Conservation (phyloP, 106 monocot species). For the Xerophyta viscosa region DNA sequence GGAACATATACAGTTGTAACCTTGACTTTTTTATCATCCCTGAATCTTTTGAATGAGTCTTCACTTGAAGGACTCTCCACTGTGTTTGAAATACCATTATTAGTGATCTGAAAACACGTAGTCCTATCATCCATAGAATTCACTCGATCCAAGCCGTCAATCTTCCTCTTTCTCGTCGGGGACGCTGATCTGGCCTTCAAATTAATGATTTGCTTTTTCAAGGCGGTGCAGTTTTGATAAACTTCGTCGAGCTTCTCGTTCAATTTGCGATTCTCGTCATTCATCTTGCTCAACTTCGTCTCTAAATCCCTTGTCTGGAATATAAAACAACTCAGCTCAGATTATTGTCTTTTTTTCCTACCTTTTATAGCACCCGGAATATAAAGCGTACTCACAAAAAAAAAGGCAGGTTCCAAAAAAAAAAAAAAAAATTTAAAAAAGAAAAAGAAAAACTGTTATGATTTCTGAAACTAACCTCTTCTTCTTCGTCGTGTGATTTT, state of each 20-base stretch:
- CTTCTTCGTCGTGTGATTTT: neutral
- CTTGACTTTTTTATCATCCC: conserved; percentile 24
- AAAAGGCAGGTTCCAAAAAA: too few relatives aligned
- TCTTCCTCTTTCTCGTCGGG: conserved; percentile 25
- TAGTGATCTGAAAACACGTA: neutral
- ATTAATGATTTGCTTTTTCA: conserved; percentile 23
- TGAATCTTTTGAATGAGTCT: conserved; percentile 17
- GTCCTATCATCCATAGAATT: neutral
- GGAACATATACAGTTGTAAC: conserved; percentile 26
- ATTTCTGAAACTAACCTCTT: too few relatives aligned
- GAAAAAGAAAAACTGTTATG: neutral
- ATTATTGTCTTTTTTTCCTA: too few relatives aligned
- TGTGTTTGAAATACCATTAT: neutral
- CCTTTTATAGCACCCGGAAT: too few relatives aligned
- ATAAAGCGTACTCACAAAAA: too few relatives aligned
- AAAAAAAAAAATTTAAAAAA: too few relatives aligned
- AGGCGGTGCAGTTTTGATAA: conserved; percentile 12
- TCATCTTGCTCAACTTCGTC: conserved; percentile 27
- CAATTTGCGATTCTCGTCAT: conserved; percentile 50
- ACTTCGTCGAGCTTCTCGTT: conserved; percentile 31
- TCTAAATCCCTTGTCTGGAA: conserved; percentile 10
- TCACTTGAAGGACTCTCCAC: conserved; percentile 16
- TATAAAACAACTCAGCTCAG: too few relatives aligned
- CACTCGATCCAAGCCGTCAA: neutral
- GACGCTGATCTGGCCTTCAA: neutral